These are phyloP conservation scores for Gomphus bonarii DNA, from an alignment of 1,284 basidiomycete genomes.

Conservation along the genomic window DNA sequence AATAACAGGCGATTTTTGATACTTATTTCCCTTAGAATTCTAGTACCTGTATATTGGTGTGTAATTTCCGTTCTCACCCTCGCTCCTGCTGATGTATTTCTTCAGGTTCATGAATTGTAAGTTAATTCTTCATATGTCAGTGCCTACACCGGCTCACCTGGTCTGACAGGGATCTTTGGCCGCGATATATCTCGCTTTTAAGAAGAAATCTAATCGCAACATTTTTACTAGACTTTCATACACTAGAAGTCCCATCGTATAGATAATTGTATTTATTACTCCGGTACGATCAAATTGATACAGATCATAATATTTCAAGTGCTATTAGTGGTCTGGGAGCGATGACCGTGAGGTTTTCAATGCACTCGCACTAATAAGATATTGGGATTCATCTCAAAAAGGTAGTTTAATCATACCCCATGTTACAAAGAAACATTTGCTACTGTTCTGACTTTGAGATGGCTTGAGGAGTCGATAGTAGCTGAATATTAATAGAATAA, in stretches of 20 bases:
- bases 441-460: no score
- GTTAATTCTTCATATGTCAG: constrained; percentile 14
- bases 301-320: no score
- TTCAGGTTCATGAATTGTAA: constrained; percentile 48
- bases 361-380: no score
- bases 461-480: no score
- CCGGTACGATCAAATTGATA: no score
- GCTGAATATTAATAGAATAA: no score
- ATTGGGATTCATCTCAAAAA: no score
- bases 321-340: no score
- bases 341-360: no score
- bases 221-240: background rate
- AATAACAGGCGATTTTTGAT: background rate
- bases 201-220: background rate
- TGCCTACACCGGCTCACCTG: constrained; percentile 22
- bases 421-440: no score
- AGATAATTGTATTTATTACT: background rate
- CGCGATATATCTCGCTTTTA: constrained; percentile 72
- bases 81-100: constrained; percentile 4
- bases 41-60: constrained; percentile 64
- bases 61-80: constrained; percentile 19
- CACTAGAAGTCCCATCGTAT: background rate
- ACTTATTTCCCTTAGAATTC: constrained; percentile 33
- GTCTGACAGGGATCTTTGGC: constrained; percentile 58
- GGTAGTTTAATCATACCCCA: no score